Evolutionary conservation across 331 rosid genomes (phyloP).

Genomic region (Telfairia occidentalis): DNA sequence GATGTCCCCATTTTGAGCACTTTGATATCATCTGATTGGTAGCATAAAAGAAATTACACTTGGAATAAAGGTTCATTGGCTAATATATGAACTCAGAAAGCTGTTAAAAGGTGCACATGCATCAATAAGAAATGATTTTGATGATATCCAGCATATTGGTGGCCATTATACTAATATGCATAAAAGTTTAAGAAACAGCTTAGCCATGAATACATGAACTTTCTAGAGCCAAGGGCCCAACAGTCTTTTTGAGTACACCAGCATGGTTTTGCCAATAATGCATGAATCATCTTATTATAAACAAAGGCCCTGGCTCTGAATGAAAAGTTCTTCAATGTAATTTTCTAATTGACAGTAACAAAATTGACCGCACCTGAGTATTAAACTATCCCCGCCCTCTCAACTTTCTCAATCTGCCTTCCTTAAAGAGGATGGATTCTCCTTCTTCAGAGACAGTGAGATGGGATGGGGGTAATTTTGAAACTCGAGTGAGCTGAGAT

Average conservation of each 20-base stretch:
- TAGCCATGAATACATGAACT: background rate
- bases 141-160: background rate
- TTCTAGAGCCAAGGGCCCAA: conserved; percentile 3
- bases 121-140: background rate
- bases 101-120: background rate
- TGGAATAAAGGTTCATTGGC: background rate
- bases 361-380: background rate
- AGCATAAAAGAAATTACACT: background rate
- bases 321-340: background rate
- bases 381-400: conserved; percentile 2
- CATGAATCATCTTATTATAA: background rate
- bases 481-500: background rate
- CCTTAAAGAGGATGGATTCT: background rate
- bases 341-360: background rate
- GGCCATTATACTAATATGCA: background rate
- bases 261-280: background rate
- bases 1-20: background rate
- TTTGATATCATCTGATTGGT: background rate
- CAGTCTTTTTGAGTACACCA: background rate
- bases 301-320: background rate
- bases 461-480: background rate
- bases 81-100: background rate
- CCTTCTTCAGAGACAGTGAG: background rate
- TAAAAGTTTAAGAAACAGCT: background rate
- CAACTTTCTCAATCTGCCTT: background rate